Percentiles rank a stretch among this genome's conserved stretches.
Conservation (phyloP, 2,329 filamentous ascomycete species). For the Colletotrichum eleusines region DNA sequence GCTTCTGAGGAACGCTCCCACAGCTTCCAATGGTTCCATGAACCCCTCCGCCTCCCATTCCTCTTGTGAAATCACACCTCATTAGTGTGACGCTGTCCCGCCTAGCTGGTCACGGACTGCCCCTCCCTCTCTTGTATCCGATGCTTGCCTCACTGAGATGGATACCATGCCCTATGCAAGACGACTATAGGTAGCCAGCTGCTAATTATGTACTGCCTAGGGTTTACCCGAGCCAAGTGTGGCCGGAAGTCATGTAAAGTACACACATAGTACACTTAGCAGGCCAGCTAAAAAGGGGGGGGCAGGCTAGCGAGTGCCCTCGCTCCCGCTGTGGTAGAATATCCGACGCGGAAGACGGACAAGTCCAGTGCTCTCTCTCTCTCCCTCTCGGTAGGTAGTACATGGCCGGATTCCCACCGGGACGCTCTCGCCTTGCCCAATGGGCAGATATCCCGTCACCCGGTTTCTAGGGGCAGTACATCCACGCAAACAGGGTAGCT, state of each 20-base stretch:
- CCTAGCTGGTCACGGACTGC: background rate
- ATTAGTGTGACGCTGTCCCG: conserved; percentile 1
- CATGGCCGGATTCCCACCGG: conserved; percentile 1
- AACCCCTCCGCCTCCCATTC: background rate
- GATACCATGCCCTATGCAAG: background rate
- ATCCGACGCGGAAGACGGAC: background rate
- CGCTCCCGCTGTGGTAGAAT: background rate
- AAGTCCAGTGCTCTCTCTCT: background rate
- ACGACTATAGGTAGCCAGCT: background rate
- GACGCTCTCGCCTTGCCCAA: conserved; percentile 4
- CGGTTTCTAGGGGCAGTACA: conserved; percentile 12
- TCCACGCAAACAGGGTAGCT: background rate
- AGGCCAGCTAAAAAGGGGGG: conserved; percentile 8
- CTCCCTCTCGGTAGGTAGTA: background rate
- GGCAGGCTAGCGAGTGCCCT: background rate
- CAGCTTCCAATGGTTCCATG: conserved; percentile 21
- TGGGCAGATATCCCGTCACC: conserved; percentile 29
- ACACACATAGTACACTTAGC: too few species aligned
- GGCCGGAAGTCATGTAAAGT: background rate
- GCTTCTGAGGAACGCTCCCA: conserved; percentile 5
- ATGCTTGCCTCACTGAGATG: background rate
- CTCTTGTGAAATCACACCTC: background rate
- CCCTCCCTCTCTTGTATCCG: conserved; percentile 5
- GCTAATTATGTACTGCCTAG: conserved; percentile 1
- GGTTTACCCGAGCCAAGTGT: conserved; percentile 6